phyloP scores from a whole-genome alignment of 305 asterid genomes.

The Salvia sclarea region DNA sequence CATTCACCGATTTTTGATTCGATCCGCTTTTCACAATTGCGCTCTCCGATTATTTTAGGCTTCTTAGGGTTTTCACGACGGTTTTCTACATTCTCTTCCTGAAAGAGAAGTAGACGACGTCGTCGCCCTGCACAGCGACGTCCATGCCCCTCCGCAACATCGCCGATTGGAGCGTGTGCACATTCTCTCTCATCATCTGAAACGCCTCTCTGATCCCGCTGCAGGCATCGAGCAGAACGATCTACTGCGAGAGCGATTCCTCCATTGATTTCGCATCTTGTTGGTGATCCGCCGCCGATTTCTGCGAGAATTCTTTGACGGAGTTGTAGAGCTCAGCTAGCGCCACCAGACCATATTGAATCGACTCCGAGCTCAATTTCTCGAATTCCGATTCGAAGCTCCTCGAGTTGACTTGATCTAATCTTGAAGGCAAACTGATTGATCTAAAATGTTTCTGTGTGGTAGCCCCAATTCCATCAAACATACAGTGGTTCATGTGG shows the following conservation, averaged over 20 bases:
- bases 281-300: conserved; percentile 24
- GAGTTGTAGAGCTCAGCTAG: conserved; percentile 52
- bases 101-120: conserved; percentile 33
- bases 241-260: conserved; percentile 43
- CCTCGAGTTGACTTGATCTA: conserved; percentile 31
- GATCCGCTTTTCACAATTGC: conserved; percentile 1
- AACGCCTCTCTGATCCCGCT: conserved; percentile 41
- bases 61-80: conserved; percentile 39
- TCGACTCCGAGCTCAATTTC: conserved; percentile 40
- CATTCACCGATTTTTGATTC: not conserved
- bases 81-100: conserved; percentile 49
- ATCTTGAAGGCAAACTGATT: conserved; percentile 65
- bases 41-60: conserved; percentile 36
- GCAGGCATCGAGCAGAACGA: conserved; percentile 57
- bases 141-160: conserved; percentile 53
- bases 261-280: conserved; percentile 31
- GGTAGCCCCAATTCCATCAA: too few species aligned
- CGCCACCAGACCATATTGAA: conserved; percentile 44
- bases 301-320: conserved; percentile 37
- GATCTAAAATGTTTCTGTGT: conserved; percentile 47
- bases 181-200: conserved; percentile 45
- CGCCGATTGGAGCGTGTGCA: conserved; percentile 61
- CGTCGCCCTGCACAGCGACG: conserved; percentile 35
- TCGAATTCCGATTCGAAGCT: conserved; percentile 45
- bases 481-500: too few species aligned